Evolutionary conservation across 345 rosid genomes (phyloP).

Genomic region (Garcia nutans): DNA sequence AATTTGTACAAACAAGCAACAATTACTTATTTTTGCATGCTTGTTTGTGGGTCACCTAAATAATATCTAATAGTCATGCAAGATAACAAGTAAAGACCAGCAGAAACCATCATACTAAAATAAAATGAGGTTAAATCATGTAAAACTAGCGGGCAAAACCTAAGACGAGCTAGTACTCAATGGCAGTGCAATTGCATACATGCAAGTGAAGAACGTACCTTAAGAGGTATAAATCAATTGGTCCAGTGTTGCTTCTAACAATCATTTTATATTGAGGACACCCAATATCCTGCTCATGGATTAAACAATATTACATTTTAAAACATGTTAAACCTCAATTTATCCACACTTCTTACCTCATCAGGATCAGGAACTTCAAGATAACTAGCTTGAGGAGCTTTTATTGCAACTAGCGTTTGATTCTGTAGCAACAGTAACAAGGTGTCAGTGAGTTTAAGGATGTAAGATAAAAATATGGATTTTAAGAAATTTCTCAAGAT

Average conservation of each 20-base stretch:
- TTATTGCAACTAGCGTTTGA: slow-evolving; percentile 55
- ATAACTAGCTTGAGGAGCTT: slow-evolving; percentile 70
- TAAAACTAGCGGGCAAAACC: not conserved
- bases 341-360: slow-evolving; percentile 39
- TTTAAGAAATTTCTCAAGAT: slow-evolving; percentile 12
- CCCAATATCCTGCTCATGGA: slow-evolving; percentile 43
- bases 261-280: slow-evolving; percentile 57
- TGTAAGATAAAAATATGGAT: slow-evolving; percentile 2
- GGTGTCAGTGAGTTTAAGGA: slow-evolving; percentile 1
- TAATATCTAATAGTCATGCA: not conserved
- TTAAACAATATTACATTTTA: slow-evolving; percentile 1
- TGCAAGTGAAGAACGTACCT: slow-evolving; percentile 39
- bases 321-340: slow-evolving; percentile 4
- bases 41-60: not conserved
- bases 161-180: not conserved
- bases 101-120: not conserved
- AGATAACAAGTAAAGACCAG: not conserved
- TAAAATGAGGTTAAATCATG: not conserved
- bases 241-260: slow-evolving; percentile 64
- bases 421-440: slow-evolving; percentile 40
- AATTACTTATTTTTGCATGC: not conserved
- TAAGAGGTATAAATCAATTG: slow-evolving; percentile 61
- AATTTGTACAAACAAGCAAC: not conserved
- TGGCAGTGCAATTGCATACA: not conserved
- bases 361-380: slow-evolving; percentile 79